Base-by-base conservation (phyloP, 345 rosid genomes). In the Euphorbia lathyris region DNA sequence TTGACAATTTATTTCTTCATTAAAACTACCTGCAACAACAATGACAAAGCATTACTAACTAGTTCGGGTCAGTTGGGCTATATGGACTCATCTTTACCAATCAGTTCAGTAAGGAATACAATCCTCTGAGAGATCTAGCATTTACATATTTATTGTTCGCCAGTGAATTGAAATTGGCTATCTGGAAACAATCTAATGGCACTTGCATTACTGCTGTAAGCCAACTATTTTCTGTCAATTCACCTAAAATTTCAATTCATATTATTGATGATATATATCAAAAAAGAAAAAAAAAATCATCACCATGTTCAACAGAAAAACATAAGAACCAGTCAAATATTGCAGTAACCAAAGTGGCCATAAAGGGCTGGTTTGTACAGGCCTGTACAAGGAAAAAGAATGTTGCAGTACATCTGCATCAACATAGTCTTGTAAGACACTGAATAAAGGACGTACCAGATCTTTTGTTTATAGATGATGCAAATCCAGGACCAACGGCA, bases 401-500 rank as follows among this genome's bases (percentile, higher is more conserved):
- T 42, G 14, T 34, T 45, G 9, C 26, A 74, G 1, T 34, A 50
- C 57, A 69, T 30, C 40, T 51, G 20, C 5, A 63, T 1, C 34
- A n/a, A 36, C 26, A 32, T 68, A 4, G 1, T 22, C 43, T 25
- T 0, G 43, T 9, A 13, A 52, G 17, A 58, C 32, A n/a, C 7
- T 29, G 23, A 52, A 1, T 12, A 50, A 34, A 59, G 60, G 58
- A 23, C 32, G 7, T 70, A 96, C 99, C 99, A 60, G 88, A 86
- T 86, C 86, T 84, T 87, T 96, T 92, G 85, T 96, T 86, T 61
- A 87, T 78, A 25, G 97, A 84, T 57, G 88, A 82, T 53, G 85
- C 66, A 75, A 88, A 83, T 55, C 82, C 78, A 9, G 96, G 98
- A 78, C 94, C 93, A 73, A 89, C 90, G 67, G 96, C 96, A 82